phyloP scores from a whole-genome alignment of 139 green algal species.

The Diplosphaera chodatii region DNA sequence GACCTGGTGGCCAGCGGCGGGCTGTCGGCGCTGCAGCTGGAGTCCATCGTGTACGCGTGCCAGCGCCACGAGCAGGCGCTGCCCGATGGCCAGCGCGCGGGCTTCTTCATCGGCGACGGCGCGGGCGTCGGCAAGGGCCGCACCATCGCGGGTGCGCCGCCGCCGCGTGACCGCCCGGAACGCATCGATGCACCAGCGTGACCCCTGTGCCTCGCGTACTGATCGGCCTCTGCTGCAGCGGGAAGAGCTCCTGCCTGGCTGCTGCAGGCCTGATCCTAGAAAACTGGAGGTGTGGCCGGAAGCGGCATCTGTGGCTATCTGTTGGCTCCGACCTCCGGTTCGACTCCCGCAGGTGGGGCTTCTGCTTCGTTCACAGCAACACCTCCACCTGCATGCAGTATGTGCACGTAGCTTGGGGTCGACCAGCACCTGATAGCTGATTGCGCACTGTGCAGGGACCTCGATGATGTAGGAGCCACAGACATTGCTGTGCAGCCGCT shows the following conservation, averaged over 20 bases:
- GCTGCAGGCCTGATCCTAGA: slow-evolving; percentile 39
- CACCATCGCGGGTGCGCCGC: slow-evolving; percentile 27
- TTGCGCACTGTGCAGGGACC: slow-evolving; percentile 9
- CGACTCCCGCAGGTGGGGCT: slow-evolving; percentile 17
- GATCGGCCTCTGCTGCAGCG: too few species aligned
- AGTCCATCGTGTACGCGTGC: slow-evolving; percentile 41
- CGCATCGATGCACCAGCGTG: too few species aligned
- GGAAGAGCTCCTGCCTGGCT: too few species aligned
- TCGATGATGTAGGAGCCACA: slow-evolving; percentile 24
- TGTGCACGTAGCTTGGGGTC: too few species aligned
- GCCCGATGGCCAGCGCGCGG: slow-evolving; percentile 25
- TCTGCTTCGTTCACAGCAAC: too few species aligned
- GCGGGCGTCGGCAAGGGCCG: slow-evolving; percentile 51
- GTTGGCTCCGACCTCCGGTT: slow-evolving; percentile 26
- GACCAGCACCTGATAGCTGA: too few species aligned
- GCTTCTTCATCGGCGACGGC: slow-evolving; percentile 54
- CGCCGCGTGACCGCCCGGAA: too few species aligned
- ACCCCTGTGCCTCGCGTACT: too few species aligned
- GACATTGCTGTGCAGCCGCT: slow-evolving; percentile 22
- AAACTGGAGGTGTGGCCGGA: slow-evolving; percentile 25
- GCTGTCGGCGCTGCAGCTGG: slow-evolving; percentile 36
- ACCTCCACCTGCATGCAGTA: too few species aligned
- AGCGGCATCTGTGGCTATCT: slow-evolving; percentile 32
- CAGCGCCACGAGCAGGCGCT: slow-evolving; percentile 31
- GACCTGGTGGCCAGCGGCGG: slow-evolving; percentile 16